These are phyloP conservation scores for Quercus lobata DNA, from an alignment of 331 rosid species.

Conservation along the genomic window DNA sequence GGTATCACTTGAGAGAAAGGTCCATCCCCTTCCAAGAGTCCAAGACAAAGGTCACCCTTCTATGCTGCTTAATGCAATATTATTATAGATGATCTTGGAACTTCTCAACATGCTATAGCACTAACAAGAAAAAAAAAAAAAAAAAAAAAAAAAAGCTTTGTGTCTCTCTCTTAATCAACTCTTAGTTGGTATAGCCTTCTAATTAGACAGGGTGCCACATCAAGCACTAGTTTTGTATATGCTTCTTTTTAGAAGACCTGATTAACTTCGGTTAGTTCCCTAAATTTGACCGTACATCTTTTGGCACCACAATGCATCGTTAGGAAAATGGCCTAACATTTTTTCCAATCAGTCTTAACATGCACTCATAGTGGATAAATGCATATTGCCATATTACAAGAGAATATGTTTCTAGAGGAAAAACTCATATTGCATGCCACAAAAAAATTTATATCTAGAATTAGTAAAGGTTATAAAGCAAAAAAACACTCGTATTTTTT, in stretches of 20 bases:
- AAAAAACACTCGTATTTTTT: neutral
- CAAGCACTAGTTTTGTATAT: neutral
- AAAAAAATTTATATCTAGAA: neutral
- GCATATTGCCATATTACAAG: too few species aligned
- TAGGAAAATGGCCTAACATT: neutral
- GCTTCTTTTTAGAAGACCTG: neutral
- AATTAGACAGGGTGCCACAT: neutral
- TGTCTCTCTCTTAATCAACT: neutral
- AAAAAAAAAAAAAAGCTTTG: neutral
- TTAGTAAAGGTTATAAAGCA: neutral
- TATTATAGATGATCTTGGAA: too few species aligned
- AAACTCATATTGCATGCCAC: neutral
- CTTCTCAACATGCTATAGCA: neutral
- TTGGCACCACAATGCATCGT: neutral
- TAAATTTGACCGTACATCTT: neutral
- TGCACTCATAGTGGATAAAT: too few species aligned
- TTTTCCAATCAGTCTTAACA: neutral
- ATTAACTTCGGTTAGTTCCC: neutral
- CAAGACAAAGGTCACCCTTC: constrained; percentile 22
- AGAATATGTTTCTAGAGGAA: neutral
- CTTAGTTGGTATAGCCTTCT: neutral
- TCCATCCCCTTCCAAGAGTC: constrained; percentile 15
- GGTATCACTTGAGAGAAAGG: constrained; percentile 49
- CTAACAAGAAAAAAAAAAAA: neutral
- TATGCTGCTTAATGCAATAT: neutral